phyloP scores from a whole-genome alignment of 441 rosid genomes.

The Aleurites moluccanus region DNA sequence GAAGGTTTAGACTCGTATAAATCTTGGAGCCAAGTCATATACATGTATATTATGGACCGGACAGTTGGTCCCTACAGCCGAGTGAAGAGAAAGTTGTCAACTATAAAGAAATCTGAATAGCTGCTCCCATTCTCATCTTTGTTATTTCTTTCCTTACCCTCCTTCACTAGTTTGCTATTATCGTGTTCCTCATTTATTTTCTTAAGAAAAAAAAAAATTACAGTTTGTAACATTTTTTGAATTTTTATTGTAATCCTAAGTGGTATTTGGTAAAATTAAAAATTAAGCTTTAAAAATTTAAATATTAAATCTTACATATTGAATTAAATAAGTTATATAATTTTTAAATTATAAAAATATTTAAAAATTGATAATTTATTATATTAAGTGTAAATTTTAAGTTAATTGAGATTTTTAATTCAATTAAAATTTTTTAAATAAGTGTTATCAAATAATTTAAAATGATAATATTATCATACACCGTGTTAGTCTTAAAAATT shows the following conservation, averaged over 20 bases:
- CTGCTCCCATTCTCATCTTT: neutral
- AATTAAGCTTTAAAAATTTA: too few species aligned
- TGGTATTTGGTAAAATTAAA: too few species aligned
- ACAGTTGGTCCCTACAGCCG: constrained; percentile 74
- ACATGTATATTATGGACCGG: constrained; percentile 67
- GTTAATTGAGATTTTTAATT: too few species aligned
- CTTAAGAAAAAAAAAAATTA: neutral
- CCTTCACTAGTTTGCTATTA: constrained; percentile 1
- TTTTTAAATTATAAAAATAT: too few species aligned
- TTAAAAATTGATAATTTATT: too few species aligned
- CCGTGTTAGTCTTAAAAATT: too few species aligned
- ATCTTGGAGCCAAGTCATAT: constrained; percentile 89
- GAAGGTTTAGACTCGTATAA: constrained; percentile 53
- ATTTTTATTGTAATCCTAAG: constrained; percentile 13
- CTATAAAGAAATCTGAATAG: constrained; percentile 56
- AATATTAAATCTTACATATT: too few species aligned
- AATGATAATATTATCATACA: too few species aligned
- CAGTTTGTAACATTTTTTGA: constrained; percentile 29
- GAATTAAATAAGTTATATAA: too few species aligned
- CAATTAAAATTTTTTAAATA: too few species aligned
- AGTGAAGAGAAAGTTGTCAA: constrained; percentile 67
- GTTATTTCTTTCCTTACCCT: neutral
- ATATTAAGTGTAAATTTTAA: too few species aligned
- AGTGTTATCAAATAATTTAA: too few species aligned
- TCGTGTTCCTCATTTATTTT: neutral